Conservation (phyloP, 495 filamentous ascomycete genomes). For the Penicillium silybi region DNA sequence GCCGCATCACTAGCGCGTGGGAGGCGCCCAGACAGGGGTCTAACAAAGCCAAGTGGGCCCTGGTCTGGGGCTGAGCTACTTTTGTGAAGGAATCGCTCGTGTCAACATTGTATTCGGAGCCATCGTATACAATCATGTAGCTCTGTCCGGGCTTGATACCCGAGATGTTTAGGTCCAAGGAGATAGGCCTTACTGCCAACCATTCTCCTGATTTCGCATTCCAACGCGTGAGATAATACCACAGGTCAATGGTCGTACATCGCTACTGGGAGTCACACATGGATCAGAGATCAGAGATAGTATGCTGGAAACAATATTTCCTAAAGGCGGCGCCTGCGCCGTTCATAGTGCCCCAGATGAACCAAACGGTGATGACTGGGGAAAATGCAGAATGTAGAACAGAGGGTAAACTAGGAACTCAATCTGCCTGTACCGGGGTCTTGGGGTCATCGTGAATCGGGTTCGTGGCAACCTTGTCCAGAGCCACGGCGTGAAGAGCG, state of each 20-base stretch:
- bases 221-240: background rate
- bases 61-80: background rate
- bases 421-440: conserved; percentile 8
- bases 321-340: conserved; percentile 17
- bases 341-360: background rate
- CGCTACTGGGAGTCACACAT: background rate
- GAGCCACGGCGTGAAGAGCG: conserved; percentile 72
- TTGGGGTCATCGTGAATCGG: conserved; percentile 29
- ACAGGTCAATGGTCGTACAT: background rate
- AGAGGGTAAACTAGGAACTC: background rate
- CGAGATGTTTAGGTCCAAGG: background rate
- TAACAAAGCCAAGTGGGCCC: background rate
- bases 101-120: background rate
- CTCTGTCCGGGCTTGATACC: background rate
- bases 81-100: background rate
- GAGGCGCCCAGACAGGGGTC: background rate
- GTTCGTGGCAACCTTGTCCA: conserved; percentile 54
- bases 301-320: background rate
- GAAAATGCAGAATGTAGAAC: background rate
- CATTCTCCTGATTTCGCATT: background rate
- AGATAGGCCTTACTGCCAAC: background rate
- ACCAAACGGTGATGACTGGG: background rate
- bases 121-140: background rate
- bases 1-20: background rate
- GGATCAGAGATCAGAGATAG: background rate